Base-by-base conservation (phyloP, 2,329 filamentous ascomycete genomes). In the Pseudogymnoascus sp. region DNA sequence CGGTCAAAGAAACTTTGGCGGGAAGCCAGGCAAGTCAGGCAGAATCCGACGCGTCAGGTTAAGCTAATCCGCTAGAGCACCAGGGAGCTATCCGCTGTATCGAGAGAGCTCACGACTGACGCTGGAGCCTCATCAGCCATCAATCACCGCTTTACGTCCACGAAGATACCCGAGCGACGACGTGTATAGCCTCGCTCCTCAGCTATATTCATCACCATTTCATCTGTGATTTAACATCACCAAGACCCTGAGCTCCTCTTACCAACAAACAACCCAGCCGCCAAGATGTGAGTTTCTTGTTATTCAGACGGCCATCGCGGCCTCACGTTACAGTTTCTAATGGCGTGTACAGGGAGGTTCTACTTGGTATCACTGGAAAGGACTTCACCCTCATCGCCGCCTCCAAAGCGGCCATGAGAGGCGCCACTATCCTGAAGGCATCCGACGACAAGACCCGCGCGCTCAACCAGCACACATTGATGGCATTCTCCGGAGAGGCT, bases 311-410 rank as follows among this genome's bases (percentile, higher is more conserved):
- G 64, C 67, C 59, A 65, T 58, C 22, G 64, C 49, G 64, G 28
- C 38, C 42, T 52, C 33, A 6, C 25, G 0, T 52, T 62, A 59
- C 60, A 6, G 25, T 3, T 60, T 60, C 59, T 62, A 62, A 62
- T 45, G 45, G 30, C 12, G 8, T 61, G 14, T 62, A 62, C 64
- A 97, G 92, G 94, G 94, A 99, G 86, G 91, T 97, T 76, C 84
- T 99, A 75, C 85, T 99, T 71, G 94, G 94, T 73, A 96, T 99
- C 77, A 97, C 93, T 64, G 95, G 94, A 81, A 96, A 96, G 83
- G 95, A 99, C 85, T 99, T 97, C 78, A 95, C 92, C 80, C 87
- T 99, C 83, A 87, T 99, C 76, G 94, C 92, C 72, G 91, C 94
- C 72, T 97, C 92, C 67, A 97, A 99, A 82, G 94, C 94, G 74